Conservation (phyloP, 176 grass and related monocot species). For the Musa troglodytarum region DNA sequence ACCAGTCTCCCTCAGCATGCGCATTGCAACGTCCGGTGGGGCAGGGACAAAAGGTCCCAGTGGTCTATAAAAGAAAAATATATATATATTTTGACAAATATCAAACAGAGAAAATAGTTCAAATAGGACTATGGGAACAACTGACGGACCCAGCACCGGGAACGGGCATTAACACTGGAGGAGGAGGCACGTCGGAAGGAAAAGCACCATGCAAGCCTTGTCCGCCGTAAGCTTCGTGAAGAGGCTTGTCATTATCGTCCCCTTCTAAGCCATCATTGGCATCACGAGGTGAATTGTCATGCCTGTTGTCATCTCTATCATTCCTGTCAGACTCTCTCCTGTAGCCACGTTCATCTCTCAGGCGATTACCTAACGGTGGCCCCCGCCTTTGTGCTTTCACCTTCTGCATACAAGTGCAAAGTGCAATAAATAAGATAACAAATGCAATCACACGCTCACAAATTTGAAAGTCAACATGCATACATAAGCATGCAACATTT, state of each 20-base stretch:
- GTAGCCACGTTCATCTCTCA: constrained; percentile 61
- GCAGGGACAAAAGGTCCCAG: constrained; percentile 98
- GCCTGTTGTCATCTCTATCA: constrained; percentile 72
- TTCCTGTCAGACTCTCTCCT: constrained; percentile 60
- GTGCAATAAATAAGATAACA: neutral
- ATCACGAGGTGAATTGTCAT: constrained; percentile 56
- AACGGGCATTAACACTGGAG: constrained; percentile 93
- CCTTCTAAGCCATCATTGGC: constrained; percentile 34
- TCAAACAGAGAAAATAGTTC: neutral
- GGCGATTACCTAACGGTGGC: constrained; percentile 42
- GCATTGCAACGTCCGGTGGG: constrained; percentile 95
- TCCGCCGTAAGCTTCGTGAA: constrained; percentile 64
- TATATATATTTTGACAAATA: neutral
- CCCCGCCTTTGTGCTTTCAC: constrained; percentile 49
- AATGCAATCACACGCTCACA: too few species aligned
- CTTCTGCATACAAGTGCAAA: constrained; percentile 29
- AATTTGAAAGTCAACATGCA: neutral
- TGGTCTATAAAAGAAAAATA: constrained; percentile 37
- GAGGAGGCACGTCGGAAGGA: constrained; percentile 72
- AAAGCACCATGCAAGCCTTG: constrained; percentile 54
- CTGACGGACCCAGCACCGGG: constrained; percentile 76
- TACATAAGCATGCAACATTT: too few species aligned
- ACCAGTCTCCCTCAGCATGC: constrained; percentile 92
- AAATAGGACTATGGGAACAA: neutral
- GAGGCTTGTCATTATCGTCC: constrained; percentile 48